Conservation (phyloP, 2,329 filamentous ascomycete genomes). For the Hymenoscyphus infarciens region DNA sequence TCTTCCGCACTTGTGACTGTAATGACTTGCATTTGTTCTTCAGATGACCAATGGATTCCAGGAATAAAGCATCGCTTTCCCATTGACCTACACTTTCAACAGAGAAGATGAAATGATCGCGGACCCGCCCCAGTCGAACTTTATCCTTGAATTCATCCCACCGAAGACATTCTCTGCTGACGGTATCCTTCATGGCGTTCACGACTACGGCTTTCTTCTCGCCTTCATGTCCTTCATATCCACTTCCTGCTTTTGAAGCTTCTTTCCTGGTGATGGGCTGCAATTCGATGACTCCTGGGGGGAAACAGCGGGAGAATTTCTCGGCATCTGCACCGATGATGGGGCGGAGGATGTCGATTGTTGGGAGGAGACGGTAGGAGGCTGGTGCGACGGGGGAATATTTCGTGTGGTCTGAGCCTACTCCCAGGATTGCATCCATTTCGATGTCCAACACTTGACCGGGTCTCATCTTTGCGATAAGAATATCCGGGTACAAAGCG, state of each 20-base stretch:
- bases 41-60: constrained; percentile 81
- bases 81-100: constrained; percentile 95
- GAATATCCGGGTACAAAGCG: constrained; percentile 84
- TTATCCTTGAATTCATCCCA: constrained; percentile 93
- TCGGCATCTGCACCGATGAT: constrained; percentile 83
- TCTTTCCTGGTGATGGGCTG: constrained; percentile 69
- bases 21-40: constrained; percentile 79
- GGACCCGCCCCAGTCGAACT: constrained; percentile 83
- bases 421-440: constrained; percentile 92
- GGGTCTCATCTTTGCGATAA: constrained; percentile 90
- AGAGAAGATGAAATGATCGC: constrained; percentile 97
- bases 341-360: constrained; percentile 77
- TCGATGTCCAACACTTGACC: constrained; percentile 82
- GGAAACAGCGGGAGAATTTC: constrained; percentile 90
- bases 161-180: constrained; percentile 86
- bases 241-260: constrained; percentile 54
- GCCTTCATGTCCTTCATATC: constrained; percentile 71
- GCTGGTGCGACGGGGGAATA: constrained; percentile 96
- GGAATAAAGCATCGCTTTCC: constrained; percentile 87
- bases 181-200: constrained; percentile 90
- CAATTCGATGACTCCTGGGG: constrained; percentile 78
- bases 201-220: constrained; percentile 83
- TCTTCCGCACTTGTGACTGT: constrained; percentile 57
- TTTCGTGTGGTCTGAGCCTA: constrained; percentile 92
- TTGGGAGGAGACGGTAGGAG: constrained; percentile 84